Percentiles rank a stretch among this genome's conserved stretches.
Conservation (phyloP, 768 basidiomycete species). For the Hemileccinum rubropunctum region DNA sequence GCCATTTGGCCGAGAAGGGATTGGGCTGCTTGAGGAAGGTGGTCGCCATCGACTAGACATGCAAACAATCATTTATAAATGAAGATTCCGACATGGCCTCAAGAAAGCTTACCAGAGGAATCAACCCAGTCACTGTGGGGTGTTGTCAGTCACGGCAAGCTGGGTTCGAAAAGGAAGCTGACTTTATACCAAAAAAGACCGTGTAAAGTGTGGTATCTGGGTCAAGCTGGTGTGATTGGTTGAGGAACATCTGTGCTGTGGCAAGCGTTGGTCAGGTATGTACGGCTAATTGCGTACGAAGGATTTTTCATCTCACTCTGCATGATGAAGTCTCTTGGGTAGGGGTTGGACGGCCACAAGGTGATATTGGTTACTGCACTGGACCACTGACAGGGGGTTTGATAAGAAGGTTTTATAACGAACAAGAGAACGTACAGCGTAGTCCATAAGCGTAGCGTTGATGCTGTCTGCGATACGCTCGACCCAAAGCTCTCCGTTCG, state of each 20-base stretch:
- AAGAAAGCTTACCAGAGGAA: constrained; percentile 34
- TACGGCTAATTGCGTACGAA: background rate
- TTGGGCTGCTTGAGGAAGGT: constrained; percentile 44
- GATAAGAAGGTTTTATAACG: background rate
- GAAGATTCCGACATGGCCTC: background rate
- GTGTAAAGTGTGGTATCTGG: constrained; percentile 48
- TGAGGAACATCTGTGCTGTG: constrained; percentile 42
- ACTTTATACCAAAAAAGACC: constrained; percentile 58
- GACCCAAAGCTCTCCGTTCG: constrained; percentile 51
- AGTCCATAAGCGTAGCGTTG: constrained; percentile 45
- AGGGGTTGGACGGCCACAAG: constrained; percentile 51
- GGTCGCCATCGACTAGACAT: constrained; percentile 41
- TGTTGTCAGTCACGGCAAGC: background rate
- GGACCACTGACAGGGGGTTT: constrained; percentile 24
- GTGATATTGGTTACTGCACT: constrained; percentile 46
- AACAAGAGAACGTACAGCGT: constrained; percentile 38
- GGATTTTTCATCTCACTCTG: constrained; percentile 35
- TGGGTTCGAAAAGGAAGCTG: constrained; percentile 8
- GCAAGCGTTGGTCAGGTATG: background rate
- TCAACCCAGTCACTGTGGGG: constrained; percentile 41
- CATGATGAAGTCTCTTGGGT: constrained; percentile 45
- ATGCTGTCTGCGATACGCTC: constrained; percentile 42
- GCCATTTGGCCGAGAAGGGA: constrained; percentile 43
- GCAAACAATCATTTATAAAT: background rate
- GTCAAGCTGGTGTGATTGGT: constrained; percentile 43